Evolutionary conservation across 176 grass and related monocot species (phyloP).

Genomic region (Carex littledalei): DNA sequence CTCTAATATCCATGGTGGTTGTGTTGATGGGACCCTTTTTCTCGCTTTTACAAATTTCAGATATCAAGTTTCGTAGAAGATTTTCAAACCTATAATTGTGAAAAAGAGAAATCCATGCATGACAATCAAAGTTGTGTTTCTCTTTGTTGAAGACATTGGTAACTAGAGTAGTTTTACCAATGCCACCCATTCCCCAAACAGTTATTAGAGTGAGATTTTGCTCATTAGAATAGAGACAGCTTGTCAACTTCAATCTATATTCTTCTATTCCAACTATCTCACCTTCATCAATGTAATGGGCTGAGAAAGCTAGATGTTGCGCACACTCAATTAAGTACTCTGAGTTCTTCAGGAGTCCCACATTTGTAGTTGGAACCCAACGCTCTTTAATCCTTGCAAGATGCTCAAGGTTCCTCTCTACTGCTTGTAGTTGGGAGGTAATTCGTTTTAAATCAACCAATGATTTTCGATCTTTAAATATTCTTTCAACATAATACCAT

Average conservation of each 20-base stretch:
- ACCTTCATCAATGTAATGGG: constrained; percentile 23
- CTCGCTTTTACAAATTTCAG: constrained; percentile 9
- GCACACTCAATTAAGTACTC: not conserved
- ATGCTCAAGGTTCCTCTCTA: constrained; percentile 1
- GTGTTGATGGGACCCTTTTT: not conserved
- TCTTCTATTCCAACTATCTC: constrained; percentile 27
- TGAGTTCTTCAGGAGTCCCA: not conserved
- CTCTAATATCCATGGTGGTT: not conserved
- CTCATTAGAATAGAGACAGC: constrained; percentile 10
- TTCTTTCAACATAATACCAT: not conserved
- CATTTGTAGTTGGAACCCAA: not conserved
- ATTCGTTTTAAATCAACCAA: constrained; percentile 15
- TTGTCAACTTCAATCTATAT: not conserved
- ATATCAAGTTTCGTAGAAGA: constrained; percentile 13
- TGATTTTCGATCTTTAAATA: constrained; percentile 10
- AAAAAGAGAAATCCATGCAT: constrained; percentile 24
- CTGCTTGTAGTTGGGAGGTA: not conserved
- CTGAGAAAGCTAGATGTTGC: not conserved
- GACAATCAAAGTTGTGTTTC: constrained; percentile 12
- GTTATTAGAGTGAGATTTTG: constrained; percentile 1
- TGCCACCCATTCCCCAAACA: constrained; percentile 45
- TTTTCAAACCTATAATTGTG: not conserved
- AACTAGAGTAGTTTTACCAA: constrained; percentile 54
- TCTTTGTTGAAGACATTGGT: constrained; percentile 23
- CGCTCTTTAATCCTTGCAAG: not conserved